Conservation (phyloP, 176 grass and related monocot genomes). For the Carex cristatella region DNA sequence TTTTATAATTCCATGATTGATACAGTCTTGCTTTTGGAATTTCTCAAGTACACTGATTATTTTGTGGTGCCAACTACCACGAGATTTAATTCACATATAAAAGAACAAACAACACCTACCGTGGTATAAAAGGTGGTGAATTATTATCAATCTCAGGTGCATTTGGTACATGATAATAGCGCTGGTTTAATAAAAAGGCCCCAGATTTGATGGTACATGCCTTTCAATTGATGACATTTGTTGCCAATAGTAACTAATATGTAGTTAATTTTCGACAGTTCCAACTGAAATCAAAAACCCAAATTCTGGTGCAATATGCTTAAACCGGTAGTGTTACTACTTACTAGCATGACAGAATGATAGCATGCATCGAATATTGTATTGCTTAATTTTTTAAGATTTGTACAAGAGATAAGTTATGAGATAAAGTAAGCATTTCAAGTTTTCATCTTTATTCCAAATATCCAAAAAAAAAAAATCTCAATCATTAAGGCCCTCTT, state of each 20-base stretch:
- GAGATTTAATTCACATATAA: neutral
- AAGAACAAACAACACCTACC: neutral
- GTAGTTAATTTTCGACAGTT: neutral
- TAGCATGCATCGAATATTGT: neutral
- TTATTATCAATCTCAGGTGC: neutral
- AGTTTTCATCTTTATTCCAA: conserved; percentile 41
- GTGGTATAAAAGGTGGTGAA: neutral
- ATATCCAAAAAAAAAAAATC: conserved; percentile 27
- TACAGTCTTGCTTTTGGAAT: neutral
- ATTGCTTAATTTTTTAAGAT: neutral
- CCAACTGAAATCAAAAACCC: neutral
- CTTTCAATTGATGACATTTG: neutral
- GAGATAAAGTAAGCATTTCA: neutral
- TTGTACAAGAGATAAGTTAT: neutral
- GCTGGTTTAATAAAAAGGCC: neutral
- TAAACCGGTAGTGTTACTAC: neutral
- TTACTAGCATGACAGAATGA: neutral
- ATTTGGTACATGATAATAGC: neutral
- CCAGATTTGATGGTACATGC: neutral
- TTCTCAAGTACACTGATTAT: too few species aligned
- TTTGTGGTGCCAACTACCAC: neutral
- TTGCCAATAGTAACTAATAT: neutral
- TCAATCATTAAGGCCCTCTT: conserved; percentile 11
- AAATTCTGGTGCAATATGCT: neutral
- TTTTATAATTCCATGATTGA: neutral